A percentile compares a stretch with the other conserved stretches of the same genome.
phyloP scores from a whole-genome alignment of 2,329 filamentous ascomycete species.

The Cadophora malorum region DNA sequence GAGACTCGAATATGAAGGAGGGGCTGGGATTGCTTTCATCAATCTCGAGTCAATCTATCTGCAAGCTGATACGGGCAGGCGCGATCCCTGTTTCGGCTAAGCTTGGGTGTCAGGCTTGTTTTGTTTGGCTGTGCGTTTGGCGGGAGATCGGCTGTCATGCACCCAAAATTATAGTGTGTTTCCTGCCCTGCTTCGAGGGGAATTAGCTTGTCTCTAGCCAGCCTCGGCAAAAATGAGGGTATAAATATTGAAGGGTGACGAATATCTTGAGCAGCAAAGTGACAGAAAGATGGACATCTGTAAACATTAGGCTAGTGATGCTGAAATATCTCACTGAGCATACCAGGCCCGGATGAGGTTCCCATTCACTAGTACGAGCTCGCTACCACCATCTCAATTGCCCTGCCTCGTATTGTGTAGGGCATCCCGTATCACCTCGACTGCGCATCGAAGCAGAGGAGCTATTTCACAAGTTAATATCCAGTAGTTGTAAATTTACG shows the following conservation, averaged over 20 bases:
- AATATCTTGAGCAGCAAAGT: background rate
- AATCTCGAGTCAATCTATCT: constrained; percentile 11
- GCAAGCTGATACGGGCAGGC: constrained; percentile 9
- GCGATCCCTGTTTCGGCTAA: constrained; percentile 8
- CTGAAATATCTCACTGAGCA: background rate
- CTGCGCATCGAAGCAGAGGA: background rate
- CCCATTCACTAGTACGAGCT: background rate
- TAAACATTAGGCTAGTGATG: background rate
- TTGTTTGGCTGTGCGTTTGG: background rate
- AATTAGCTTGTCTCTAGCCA: background rate
- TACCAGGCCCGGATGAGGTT: background rate
- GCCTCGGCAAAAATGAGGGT: constrained; percentile 5
- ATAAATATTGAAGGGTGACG: background rate
- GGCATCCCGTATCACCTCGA: background rate
- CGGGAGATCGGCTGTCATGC: constrained; percentile 14
- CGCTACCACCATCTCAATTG: background rate
- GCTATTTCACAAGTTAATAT: background rate
- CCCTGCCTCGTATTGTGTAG: background rate
- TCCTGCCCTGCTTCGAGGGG: constrained; percentile 8
- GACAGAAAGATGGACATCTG: background rate
- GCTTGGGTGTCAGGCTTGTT: background rate
- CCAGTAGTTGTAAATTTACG: background rate
- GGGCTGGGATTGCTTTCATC: constrained; percentile 3
- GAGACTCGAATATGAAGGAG: constrained; percentile 4
- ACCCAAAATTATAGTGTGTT: constrained; percentile 5